Evolutionary conservation across 2,329 filamentous ascomycete species (phyloP), one percentile per base, ranked within the genome.

Genomic region (Aspergillus caelatus): DNA sequence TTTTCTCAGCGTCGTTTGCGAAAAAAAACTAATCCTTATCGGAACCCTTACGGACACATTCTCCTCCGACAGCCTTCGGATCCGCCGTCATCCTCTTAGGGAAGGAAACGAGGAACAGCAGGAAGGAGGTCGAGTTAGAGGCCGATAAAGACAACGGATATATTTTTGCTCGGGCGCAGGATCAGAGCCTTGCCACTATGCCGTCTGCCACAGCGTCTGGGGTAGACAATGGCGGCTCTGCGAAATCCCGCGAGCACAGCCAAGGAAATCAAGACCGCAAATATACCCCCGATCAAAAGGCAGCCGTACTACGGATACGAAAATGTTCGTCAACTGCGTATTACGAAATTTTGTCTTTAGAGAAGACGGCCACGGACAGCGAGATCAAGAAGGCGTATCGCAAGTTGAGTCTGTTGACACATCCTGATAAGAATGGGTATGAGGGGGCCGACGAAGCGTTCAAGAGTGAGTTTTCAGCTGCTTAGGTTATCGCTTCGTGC

Each of bases 321-420:
- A 88, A 86, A 82, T 99, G 95, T 81, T 84, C 86, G 45, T 82
- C 91, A 26, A 97, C 93, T 4, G 92, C 92, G 21, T 99, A 96
- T 80, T 99, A 99, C 82, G 95, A 98, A 77, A 98, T 99, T 70
- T 82, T 99, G 36, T 89, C 89, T 26, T 80, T 97, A 56, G 86
- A 90, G 71, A 83, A 84, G 67, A 88, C 90, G 66, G 80, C 82
- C 57, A 88, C 88, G 56, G 94, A 98, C 71, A 79, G 84, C 66
- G 94, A 98, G 74, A 93, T 99, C 76, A 99, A 98, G 80, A 98
- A 98, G 83, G 94, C 95, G 8, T 99, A 99, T 81, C 88, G 94
- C 74, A 98, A 97, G 81, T 86, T 96, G 77, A 95, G 91, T 76
- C 83, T 99, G 73, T 85, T 98, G 74, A 99, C 95, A 64, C 95